A percentile compares a stretch with the other conserved stretches of the same genome.
Evolutionary conservation across 352 stramenopile species (phyloP).

Genomic region (Phytopythium delawarense): DNA sequence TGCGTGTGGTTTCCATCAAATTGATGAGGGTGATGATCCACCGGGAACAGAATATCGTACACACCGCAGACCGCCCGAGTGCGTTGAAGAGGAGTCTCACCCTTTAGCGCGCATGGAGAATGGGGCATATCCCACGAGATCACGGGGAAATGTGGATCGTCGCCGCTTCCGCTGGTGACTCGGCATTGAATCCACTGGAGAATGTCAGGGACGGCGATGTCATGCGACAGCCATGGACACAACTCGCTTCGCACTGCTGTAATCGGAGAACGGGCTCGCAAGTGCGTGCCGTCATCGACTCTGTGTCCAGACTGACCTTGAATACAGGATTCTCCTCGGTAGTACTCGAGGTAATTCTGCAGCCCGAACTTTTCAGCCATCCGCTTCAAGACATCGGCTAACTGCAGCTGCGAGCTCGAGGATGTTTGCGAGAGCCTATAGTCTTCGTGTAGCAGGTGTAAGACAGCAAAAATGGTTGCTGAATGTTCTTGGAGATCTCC

Average conservation of each 20-base stretch:
- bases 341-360: constrained; percentile 43
- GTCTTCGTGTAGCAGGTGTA: constrained; percentile 76
- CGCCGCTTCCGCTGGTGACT: neutral
- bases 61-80: constrained; percentile 34
- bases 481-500: neutral
- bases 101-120: neutral
- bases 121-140: constrained; percentile 9
- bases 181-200: constrained; percentile 39
- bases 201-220: constrained; percentile 35
- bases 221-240: neutral
- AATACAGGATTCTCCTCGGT: constrained; percentile 27
- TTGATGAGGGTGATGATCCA: neutral
- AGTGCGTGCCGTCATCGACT: neutral
- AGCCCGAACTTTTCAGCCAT: constrained; percentile 29
- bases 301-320: neutral
- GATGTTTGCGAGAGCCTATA: constrained; percentile 44
- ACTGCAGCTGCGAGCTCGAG: constrained; percentile 19
- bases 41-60: constrained; percentile 34
- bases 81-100: constrained; percentile 18
- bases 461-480: constrained; percentile 30
- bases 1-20: neutral
- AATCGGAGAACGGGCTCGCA: neutral
- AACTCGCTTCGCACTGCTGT: neutral
- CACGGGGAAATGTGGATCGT: constrained; percentile 18
- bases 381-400: constrained; percentile 34